These are phyloP conservation scores for Leccinum disarticulatum DNA, from an alignment of 768 basidiomycete genomes.

Conservation along the genomic window DNA sequence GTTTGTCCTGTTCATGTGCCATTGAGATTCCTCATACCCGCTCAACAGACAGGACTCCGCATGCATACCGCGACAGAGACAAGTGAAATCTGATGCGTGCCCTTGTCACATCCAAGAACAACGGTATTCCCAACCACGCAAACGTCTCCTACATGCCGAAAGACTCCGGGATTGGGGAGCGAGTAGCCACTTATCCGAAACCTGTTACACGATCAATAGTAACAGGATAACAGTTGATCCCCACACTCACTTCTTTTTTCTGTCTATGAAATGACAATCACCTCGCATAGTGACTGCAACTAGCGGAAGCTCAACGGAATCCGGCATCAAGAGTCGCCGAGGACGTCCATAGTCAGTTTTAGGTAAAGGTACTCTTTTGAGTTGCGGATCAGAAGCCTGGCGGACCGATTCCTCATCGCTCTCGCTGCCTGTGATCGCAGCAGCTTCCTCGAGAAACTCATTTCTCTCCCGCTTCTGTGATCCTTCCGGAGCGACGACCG, in stretches of 20 bases:
- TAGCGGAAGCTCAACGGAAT: conserved; percentile 33
- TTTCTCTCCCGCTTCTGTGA: conserved; percentile 11
- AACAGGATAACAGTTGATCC: conserved; percentile 1
- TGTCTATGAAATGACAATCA: conserved; percentile 45
- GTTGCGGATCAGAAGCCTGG: conserved; percentile 20
- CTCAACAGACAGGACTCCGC: conserved; percentile 27
- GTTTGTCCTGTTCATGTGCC: conserved; percentile 30
- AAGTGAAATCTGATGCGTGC: conserved; percentile 43
- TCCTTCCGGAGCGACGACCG: not conserved
- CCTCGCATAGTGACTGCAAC: conserved; percentile 47
- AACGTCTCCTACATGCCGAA: conserved; percentile 48
- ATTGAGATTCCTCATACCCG: conserved; percentile 23
- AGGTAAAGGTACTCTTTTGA: conserved; percentile 33
- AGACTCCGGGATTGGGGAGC: conserved; percentile 36
- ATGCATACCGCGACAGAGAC: conserved; percentile 35
- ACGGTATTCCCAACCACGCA: conserved; percentile 41
- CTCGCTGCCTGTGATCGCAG: conserved; percentile 15
- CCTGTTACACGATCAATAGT: conserved; percentile 26
- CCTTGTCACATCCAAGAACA: conserved; percentile 44
- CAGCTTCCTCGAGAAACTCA: conserved; percentile 7
- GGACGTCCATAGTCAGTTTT: conserved; percentile 33
- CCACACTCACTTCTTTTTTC: conserved; percentile 29
- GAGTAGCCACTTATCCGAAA: conserved; percentile 39
- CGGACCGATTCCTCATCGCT: conserved; percentile 15
- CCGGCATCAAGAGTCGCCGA: conserved; percentile 33